These are phyloP conservation scores for Aschersonia sp. DNA, from an alignment of 2,329 filamentous ascomycete species.

Conservation along the genomic window DNA sequence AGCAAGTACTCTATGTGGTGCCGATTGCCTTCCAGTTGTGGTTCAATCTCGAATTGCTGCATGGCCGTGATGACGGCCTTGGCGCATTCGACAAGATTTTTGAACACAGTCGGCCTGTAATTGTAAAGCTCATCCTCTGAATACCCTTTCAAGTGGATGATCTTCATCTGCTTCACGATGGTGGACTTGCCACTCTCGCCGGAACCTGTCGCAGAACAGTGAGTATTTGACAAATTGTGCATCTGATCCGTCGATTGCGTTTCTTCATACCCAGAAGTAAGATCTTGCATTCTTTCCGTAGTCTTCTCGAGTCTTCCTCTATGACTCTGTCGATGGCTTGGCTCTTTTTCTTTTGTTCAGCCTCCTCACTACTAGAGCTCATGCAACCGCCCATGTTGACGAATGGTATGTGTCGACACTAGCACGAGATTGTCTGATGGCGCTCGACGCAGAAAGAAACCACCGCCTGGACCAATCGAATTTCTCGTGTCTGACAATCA, in stretches of 20 bases:
- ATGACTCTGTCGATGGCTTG: slow-evolving; percentile 88
- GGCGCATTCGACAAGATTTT: slow-evolving; percentile 93
- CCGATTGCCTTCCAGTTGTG: slow-evolving; percentile 54
- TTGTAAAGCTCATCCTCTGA: slow-evolving; percentile 84
- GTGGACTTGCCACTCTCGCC: slow-evolving; percentile 98
- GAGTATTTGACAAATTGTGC: too few species aligned
- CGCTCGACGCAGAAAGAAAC: not conserved
- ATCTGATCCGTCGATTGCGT: too few species aligned
- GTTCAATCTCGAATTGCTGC: slow-evolving; percentile 78
- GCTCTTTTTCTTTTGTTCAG: slow-evolving; percentile 88
- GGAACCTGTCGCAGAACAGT: slow-evolving; percentile 47
- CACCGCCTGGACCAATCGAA: not conserved
- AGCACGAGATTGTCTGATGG: not conserved
- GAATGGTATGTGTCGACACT: slow-evolving; percentile 5
- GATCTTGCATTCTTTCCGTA: slow-evolving; percentile 98
- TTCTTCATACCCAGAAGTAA: slow-evolving; percentile 61
- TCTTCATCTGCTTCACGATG: slow-evolving; percentile 99
- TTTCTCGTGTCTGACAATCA: not conserved
- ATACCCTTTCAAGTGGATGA: slow-evolving; percentile 97
- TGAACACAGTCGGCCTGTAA: slow-evolving; percentile 94
- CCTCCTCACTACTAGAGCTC: slow-evolving; percentile 75
- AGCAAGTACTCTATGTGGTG: slow-evolving; percentile 66
- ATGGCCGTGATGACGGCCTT: slow-evolving; percentile 87
- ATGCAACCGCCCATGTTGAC: slow-evolving; percentile 80
- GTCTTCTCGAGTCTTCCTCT: slow-evolving; percentile 83